Evolutionary conservation across 1,284 basidiomycete genomes (phyloP).

Genomic region (Amylostereum areolatum): DNA sequence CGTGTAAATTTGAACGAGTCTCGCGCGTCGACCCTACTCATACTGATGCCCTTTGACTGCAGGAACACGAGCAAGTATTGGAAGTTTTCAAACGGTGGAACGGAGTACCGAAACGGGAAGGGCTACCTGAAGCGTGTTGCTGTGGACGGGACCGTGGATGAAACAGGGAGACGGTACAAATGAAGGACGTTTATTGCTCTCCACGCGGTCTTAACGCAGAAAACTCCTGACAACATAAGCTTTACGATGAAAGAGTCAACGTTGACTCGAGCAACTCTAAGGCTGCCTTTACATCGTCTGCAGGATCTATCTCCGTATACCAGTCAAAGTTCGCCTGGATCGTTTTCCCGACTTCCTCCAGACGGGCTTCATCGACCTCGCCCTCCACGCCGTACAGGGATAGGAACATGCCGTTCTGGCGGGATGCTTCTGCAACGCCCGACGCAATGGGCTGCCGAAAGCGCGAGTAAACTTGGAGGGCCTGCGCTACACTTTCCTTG

Average conservation of each 20-base stretch:
- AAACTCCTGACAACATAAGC: not conserved
- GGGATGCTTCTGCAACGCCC: slow-evolving; percentile 23
- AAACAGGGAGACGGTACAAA: not conserved
- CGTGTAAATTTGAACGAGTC: no score
- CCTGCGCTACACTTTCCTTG: slow-evolving; percentile 25
- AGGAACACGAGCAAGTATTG: no score
- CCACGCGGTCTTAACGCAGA: not conserved
- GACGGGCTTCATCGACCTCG: not conserved
- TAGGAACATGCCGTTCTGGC: slow-evolving; percentile 21
- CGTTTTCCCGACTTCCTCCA: not conserved
- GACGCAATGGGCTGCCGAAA: slow-evolving; percentile 35
- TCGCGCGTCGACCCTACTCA: no score
- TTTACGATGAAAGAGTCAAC: not conserved
- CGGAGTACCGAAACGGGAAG: not conserved
- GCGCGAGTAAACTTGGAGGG: slow-evolving; percentile 34
- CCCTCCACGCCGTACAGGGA: not conserved
- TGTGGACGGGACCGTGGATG: not conserved
- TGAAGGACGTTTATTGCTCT: not conserved
- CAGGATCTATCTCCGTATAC: not conserved
- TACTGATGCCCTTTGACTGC: no score
- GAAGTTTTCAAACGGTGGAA: not conserved
- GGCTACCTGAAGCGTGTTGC: not conserved
- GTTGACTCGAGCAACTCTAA: not conserved
- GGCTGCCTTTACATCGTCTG: not conserved
- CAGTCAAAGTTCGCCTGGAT: not conserved